These are phyloP conservation scores for Thalassiosira allenii DNA, from an alignment of 352 stramenopile genomes.

Conservation along the genomic window DNA sequence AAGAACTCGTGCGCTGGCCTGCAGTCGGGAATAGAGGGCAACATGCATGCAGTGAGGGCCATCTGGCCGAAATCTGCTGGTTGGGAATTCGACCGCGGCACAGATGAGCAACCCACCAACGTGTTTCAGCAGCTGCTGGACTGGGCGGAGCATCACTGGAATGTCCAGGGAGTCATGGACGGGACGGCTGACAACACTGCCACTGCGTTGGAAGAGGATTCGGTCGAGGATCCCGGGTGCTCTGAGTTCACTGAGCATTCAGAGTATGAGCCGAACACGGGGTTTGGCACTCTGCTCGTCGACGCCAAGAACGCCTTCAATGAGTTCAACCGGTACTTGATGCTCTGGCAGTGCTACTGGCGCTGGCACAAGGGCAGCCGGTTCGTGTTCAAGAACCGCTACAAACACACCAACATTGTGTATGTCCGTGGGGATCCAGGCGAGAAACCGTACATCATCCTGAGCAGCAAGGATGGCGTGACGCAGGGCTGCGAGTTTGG, in stretches of 20 bases:
- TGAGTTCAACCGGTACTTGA: conserved; percentile 12
- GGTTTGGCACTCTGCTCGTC: conserved; percentile 7
- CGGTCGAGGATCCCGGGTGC: neutral
- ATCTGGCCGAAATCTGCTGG: conserved; percentile 1
- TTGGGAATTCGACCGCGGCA: conserved; percentile 5
- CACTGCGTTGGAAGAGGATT: neutral
- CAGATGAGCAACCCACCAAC: neutral
- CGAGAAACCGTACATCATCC: neutral
- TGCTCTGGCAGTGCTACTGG: conserved; percentile 29
- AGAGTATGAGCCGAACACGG: neutral
- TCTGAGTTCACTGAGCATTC: neutral
- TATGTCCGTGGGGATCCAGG: neutral
- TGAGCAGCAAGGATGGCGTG: conserved; percentile 8
- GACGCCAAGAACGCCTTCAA: conserved; percentile 46
- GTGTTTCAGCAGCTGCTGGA: neutral
- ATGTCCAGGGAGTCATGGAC: neutral
- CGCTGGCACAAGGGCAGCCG: conserved; percentile 14
- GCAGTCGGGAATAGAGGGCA: conserved; percentile 49
- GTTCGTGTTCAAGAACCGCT: conserved; percentile 45
- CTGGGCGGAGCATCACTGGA: too few species aligned
- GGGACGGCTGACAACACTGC: neutral
- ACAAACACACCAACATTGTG: conserved; percentile 19
- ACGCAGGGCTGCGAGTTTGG: neutral
- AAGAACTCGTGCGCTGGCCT: conserved; percentile 48
- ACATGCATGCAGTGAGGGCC: conserved; percentile 36